phyloP scores from a whole-genome alignment of 331 rosid genomes.

The Spiraea crenata region DNA sequence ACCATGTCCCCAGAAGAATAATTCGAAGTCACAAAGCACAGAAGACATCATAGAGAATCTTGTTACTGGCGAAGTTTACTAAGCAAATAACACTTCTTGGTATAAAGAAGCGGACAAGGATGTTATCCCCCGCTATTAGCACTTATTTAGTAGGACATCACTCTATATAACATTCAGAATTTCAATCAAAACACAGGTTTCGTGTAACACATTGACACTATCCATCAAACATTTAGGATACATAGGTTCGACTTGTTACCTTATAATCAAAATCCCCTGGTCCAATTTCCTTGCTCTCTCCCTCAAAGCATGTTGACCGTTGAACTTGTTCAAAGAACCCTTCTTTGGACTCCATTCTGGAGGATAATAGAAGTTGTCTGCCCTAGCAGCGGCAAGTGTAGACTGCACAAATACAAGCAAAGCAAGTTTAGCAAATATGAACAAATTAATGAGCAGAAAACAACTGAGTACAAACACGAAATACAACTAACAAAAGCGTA shows the following conservation, averaged over 20 bases:
- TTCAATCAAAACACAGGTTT: neutral
- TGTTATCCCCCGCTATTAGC: neutral
- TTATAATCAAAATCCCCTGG: constrained; percentile 81
- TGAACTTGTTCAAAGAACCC: constrained; percentile 88
- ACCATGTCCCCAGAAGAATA: too few species aligned
- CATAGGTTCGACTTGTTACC: constrained; percentile 35
- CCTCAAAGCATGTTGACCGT: constrained; percentile 85
- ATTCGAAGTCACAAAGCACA: too few species aligned
- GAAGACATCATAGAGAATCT: neutral
- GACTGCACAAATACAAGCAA: constrained; percentile 58
- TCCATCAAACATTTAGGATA: neutral
- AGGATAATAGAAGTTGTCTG: constrained; percentile 85
- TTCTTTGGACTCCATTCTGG: constrained; percentile 90
- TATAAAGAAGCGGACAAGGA: neutral
- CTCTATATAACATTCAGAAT: neutral
- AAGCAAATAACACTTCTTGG: neutral
- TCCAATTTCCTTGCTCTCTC: constrained; percentile 84
- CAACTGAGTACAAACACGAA: neutral
- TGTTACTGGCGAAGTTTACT: neutral
- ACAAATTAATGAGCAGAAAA: constrained; percentile 7
- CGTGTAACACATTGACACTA: neutral
- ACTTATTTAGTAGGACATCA: neutral
- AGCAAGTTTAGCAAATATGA: constrained; percentile 19
- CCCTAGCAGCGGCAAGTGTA: constrained; percentile 90
- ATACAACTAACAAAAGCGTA: constrained; percentile 1